These are phyloP conservation scores for Pleodorina starrii DNA, from an alignment of 139 green algal species.

Conservation along the genomic window DNA sequence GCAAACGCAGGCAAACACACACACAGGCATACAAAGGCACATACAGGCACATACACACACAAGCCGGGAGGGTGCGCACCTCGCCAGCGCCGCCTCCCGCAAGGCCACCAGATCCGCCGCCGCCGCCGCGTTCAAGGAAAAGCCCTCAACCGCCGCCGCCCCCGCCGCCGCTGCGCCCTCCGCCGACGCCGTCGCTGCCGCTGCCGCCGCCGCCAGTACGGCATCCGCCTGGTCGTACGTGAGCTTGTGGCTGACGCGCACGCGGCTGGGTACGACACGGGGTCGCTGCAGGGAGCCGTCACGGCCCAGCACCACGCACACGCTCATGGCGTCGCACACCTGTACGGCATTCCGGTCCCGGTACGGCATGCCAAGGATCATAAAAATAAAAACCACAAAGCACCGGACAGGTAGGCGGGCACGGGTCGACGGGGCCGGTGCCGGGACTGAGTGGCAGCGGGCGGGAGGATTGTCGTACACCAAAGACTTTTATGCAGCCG, in stretches of 20 bases:
- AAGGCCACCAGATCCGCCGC: conserved; percentile 53
- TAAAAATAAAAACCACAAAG: too few relatives aligned
- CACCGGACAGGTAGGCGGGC: too few relatives aligned
- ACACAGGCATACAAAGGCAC: too few relatives aligned
- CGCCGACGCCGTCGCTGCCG: not conserved
- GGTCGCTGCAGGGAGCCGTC: conserved; percentile 76
- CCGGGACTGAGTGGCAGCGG: too few relatives aligned
- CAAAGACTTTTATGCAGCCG: too few relatives aligned
- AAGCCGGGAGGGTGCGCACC: conserved; percentile 16
- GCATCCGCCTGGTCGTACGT: conserved; percentile 86
- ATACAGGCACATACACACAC: too few relatives aligned
- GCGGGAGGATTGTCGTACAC: too few relatives aligned
- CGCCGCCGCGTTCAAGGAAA: not conserved
- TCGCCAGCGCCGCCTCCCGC: conserved; percentile 42
- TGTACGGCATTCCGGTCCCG: too few relatives aligned
- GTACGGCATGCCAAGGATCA: too few relatives aligned
- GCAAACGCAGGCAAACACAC: not conserved
- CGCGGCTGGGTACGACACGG: conserved; percentile 41
- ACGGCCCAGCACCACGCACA: conserved; percentile 66
- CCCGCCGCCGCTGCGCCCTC: not conserved
- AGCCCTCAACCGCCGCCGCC: not conserved
- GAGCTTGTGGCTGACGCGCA: conserved; percentile 74
- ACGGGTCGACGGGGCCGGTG: too few relatives aligned
- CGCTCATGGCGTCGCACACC: conserved; percentile 70
- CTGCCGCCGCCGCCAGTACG: conserved; percentile 57